These are phyloP conservation scores for Arabidopsis lyrata DNA, from an alignment of 441 rosid species.

Conservation along the genomic window DNA sequence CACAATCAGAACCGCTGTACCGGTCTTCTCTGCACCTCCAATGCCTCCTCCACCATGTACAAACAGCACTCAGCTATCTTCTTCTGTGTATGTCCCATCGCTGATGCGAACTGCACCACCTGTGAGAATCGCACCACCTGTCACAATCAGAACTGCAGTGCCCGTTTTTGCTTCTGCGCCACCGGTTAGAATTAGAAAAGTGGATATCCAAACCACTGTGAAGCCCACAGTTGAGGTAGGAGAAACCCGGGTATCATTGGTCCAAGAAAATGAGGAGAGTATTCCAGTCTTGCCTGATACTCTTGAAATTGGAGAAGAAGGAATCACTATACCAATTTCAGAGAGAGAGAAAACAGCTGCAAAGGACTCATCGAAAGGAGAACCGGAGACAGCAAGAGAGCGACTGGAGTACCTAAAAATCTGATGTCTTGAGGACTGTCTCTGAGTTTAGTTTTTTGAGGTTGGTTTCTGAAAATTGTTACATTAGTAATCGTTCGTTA, in stretches of 20 bases:
- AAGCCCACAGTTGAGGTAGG: constrained; percentile 29
- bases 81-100: constrained; percentile 48
- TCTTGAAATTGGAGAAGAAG: constrained; percentile 33
- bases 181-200: constrained; percentile 52
- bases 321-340: neutral
- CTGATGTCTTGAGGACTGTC: constrained; percentile 41
- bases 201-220: constrained; percentile 40
- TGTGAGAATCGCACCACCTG: constrained; percentile 69
- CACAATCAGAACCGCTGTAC: constrained; percentile 79
- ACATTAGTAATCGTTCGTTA: constrained; percentile 32
- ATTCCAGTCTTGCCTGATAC: constrained; percentile 30
- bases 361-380: constrained; percentile 47
- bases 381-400: constrained; percentile 50
- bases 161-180: constrained; percentile 70
- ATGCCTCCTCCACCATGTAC: constrained; percentile 57
- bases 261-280: constrained; percentile 20
- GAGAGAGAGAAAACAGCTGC: constrained; percentile 20
- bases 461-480: constrained; percentile 39
- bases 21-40: constrained; percentile 93
- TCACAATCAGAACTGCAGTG: constrained; percentile 74
- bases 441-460: constrained; percentile 31
- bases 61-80: constrained; percentile 41
- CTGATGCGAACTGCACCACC: constrained; percentile 54
- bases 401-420: constrained; percentile 63
- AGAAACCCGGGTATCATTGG: constrained; percentile 13